These are phyloP conservation scores for Colletotrichum sp. DNA, from an alignment of 2,329 filamentous ascomycete genomes.

Conservation along the genomic window DNA sequence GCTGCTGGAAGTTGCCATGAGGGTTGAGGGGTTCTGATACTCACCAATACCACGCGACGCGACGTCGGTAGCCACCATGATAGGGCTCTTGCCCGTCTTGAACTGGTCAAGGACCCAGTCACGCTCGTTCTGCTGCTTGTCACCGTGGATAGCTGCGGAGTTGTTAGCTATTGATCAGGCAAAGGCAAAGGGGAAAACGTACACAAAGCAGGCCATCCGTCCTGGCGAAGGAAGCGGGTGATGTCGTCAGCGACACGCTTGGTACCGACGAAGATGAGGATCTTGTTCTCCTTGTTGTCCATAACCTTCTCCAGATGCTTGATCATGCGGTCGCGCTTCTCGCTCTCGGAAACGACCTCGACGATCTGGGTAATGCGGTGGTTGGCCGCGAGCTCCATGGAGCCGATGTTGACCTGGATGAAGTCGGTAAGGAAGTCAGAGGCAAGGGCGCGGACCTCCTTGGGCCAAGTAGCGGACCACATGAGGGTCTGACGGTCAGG, in stretches of 20 bases:
- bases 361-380: slow-evolving; percentile 98
- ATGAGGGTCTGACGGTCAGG: slow-evolving; percentile 99
- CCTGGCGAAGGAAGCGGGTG: slow-evolving; percentile 94
- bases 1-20: slow-evolving; percentile 63
- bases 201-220: slow-evolving; percentile 97
- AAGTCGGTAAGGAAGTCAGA: slow-evolving; percentile 92
- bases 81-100: slow-evolving; percentile 98
- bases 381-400: slow-evolving; percentile 94
- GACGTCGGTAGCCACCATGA: slow-evolving; percentile 99
- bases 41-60: slow-evolving; percentile 99
- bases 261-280: slow-evolving; percentile 90
- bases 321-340: slow-evolving; percentile 97
- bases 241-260: slow-evolving; percentile 99
- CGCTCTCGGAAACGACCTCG: slow-evolving; percentile 93
- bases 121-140: slow-evolving; percentile 99
- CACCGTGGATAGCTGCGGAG: slow-evolving; percentile 86
- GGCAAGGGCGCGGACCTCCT: slow-evolving; percentile 93
- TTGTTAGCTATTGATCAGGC: slow-evolving; percentile 36
- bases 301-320: slow-evolving; percentile 98
- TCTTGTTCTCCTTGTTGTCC: slow-evolving; percentile 95
- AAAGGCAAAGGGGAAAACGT: slow-evolving; percentile 54
- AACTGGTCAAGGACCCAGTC: slow-evolving; percentile 99
- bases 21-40: slow-evolving; percentile 63
- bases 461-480: slow-evolving; percentile 99
- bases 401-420: slow-evolving; percentile 99